These are phyloP conservation scores for Xylaria sp. DNA, from an alignment of 2,329 filamentous ascomycete genomes.

Conservation along the genomic window DNA sequence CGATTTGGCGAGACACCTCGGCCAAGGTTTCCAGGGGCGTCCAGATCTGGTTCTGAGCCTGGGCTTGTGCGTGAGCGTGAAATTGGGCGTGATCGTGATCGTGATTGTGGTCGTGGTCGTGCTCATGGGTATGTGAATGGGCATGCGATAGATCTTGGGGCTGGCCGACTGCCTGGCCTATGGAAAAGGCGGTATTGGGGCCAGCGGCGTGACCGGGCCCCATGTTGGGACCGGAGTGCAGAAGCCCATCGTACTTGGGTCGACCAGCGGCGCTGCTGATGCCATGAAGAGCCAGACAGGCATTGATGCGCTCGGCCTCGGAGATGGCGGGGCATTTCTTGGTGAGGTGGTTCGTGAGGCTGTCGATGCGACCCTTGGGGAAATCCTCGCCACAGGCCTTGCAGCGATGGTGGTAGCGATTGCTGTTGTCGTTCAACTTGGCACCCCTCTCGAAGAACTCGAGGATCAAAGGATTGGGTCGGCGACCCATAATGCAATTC, in stretches of 20 bases:
- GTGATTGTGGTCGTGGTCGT: slow-evolving; percentile 37
- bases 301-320: slow-evolving; percentile 78
- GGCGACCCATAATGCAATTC: slow-evolving; percentile 75
- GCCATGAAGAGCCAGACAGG: slow-evolving; percentile 77
- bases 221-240: slow-evolving; percentile 50
- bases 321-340: slow-evolving; percentile 87
- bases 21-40: slow-evolving; percentile 87
- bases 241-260: slow-evolving; percentile 40
- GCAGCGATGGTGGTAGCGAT: slow-evolving; percentile 92
- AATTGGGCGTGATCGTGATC: too few species aligned
- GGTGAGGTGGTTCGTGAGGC: slow-evolving; percentile 81
- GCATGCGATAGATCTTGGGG: slow-evolving; percentile 11
- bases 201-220: slow-evolving; percentile 26
- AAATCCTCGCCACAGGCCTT: slow-evolving; percentile 89
- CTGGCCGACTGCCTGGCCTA: slow-evolving; percentile 9
- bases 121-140: slow-evolving; percentile 48
- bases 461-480: slow-evolving; percentile 85
- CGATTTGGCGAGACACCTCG: slow-evolving; percentile 85
- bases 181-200: slow-evolving; percentile 16
- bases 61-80: slow-evolving; percentile 40
- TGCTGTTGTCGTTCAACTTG: slow-evolving; percentile 89
- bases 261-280: slow-evolving; percentile 60
- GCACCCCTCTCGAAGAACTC: slow-evolving; percentile 88
- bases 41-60: slow-evolving; percentile 63
- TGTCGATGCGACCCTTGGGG: slow-evolving; percentile 88